A percentile compares a stretch with the other conserved stretches of the same genome.
phyloP scores from a whole-genome alignment of 2,329 filamentous ascomycete genomes.

The Ceratocystis variospora region DNA sequence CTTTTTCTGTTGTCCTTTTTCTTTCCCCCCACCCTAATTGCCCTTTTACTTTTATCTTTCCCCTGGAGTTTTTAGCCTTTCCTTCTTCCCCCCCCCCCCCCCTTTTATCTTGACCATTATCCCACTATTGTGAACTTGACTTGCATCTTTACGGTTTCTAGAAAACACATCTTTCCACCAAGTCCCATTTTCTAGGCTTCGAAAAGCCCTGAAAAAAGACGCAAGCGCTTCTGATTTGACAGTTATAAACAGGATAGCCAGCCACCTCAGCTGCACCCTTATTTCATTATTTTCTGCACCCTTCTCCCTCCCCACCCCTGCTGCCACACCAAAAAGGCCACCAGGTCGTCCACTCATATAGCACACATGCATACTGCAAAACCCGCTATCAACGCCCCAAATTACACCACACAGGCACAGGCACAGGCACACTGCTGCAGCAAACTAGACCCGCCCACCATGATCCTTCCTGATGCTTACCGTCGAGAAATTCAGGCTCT shows the following conservation, averaged over 20 bases:
- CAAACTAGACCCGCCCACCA: constrained; percentile 20
- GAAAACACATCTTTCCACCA: constrained; percentile 5
- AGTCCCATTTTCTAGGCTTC: background rate
- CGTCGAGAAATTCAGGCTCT: constrained; percentile 49
- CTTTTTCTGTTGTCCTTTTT: background rate
- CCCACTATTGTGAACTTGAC: background rate
- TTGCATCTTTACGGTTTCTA: constrained; percentile 12
- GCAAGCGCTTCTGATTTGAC: constrained; percentile 3
- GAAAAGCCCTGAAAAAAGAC: constrained; percentile 4
- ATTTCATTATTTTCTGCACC: constrained; percentile 1
- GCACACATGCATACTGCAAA: constrained; percentile 6
- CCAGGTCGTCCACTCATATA: background rate
- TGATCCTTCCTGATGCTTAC: constrained; percentile 42
- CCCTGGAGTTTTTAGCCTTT: background rate
- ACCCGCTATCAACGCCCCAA: constrained; percentile 3
- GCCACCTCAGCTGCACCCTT: constrained; percentile 4
- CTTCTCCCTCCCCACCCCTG: constrained; percentile 5
- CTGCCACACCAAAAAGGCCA: background rate
- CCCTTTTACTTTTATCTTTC: background rate
- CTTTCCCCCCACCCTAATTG: too few relatives aligned
- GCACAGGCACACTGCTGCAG: constrained; percentile 5
- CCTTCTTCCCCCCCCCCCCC: background rate
- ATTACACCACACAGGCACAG: constrained; percentile 9
- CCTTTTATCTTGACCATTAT: background rate
- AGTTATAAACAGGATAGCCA: background rate